A percentile compares a stretch with the other conserved stretches of the same genome.
Conservation (phyloP, 768 basidiomycete species). For the Melanogaster broomeanus region DNA sequence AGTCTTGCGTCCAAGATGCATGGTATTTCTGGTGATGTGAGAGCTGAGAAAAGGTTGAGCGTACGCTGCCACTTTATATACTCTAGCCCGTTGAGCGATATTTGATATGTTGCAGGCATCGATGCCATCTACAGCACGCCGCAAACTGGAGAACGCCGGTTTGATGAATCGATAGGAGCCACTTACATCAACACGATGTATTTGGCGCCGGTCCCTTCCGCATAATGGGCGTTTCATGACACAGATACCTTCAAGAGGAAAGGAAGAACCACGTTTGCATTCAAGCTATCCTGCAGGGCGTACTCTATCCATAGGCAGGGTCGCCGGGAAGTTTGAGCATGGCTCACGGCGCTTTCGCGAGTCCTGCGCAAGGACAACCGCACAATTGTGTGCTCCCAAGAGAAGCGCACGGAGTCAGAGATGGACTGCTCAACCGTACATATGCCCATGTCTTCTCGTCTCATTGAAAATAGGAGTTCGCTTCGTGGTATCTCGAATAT, state of each 20-base stretch:
- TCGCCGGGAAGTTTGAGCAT: no score
- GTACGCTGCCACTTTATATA: constrained; percentile 15
- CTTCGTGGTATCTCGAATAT: no score
- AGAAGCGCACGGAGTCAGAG: not conserved
- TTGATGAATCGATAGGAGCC: not conserved
- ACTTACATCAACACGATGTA: not conserved
- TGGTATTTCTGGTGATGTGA: constrained; percentile 7
- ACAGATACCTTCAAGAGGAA: no score
- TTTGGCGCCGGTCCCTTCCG: no score
- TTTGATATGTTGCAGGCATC: not conserved
- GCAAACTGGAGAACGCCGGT: not conserved
- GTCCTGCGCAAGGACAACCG: no score
- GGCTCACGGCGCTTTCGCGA: no score
- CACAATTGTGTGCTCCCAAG: no score
- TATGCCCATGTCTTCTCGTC: not conserved
- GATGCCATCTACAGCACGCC: not conserved
- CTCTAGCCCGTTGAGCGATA: not conserved
- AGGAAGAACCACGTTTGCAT: no score
- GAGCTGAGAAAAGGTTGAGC: not conserved
- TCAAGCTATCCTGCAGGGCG: no score
- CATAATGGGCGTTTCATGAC: not conserved
- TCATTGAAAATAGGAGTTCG: not conserved
- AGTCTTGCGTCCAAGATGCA: constrained; percentile 19
- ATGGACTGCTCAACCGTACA: not conserved
- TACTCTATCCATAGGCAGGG: no score